These are phyloP conservation scores for Acorus calamus DNA, from an alignment of 106 monocot species.

Conservation along the genomic window DNA sequence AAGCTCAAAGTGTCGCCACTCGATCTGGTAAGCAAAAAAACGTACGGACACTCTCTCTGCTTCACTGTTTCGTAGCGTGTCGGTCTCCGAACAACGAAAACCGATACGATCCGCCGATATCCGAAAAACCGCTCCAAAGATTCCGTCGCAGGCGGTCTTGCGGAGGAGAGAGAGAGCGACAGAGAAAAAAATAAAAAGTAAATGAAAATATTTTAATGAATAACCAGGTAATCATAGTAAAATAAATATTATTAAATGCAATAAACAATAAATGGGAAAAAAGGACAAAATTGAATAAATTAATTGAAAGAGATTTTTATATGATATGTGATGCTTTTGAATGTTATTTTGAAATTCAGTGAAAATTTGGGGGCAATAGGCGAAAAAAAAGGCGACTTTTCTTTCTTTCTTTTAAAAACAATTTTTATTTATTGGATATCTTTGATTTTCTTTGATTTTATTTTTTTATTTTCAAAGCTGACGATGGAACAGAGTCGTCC, in stretches of 20 bases:
- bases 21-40: not conserved
- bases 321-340: too few species aligned
- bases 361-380: too few species aligned
- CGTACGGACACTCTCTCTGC: not conserved
- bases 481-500: too few species aligned
- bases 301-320: too few species aligned
- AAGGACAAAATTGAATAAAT: too few species aligned
- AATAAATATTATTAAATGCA: conserved; percentile 1
- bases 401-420: too few species aligned
- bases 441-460: too few species aligned
- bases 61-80: not conserved
- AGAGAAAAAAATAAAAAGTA: not conserved
- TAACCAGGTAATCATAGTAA: not conserved
- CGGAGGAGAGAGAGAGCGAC: not conserved
- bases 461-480: too few species aligned
- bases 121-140: not conserved
- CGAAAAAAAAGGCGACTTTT: too few species aligned
- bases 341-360: too few species aligned
- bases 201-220: not conserved
- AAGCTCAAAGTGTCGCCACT: not conserved
- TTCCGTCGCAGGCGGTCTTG: not conserved
- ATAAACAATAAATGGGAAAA: not conserved
- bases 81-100: conserved; percentile 2
- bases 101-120: not conserved
- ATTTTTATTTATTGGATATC: too few species aligned